These are phyloP conservation scores for Mrakia gelida DNA, from an alignment of 768 basidiomycete species.

Conservation along the genomic window DNA sequence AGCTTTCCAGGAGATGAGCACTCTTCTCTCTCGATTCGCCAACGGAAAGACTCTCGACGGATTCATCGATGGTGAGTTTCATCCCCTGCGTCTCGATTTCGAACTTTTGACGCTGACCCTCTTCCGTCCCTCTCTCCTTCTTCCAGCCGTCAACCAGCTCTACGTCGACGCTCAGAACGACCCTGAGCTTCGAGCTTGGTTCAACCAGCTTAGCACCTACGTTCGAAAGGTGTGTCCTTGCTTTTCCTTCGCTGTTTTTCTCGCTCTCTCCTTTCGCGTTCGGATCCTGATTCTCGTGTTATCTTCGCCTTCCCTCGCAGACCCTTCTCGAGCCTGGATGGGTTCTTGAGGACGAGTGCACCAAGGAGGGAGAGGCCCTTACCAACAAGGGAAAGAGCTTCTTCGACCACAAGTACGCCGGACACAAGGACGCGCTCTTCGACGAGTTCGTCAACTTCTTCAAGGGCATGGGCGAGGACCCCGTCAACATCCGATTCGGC, in stretches of 20 bases:
- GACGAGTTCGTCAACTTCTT: constrained; percentile 71
- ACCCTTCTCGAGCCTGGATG: constrained; percentile 75
- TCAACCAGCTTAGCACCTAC: constrained; percentile 58
- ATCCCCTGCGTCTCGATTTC: no score
- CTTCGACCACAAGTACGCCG: constrained; percentile 68
- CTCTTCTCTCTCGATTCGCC: constrained; percentile 86
- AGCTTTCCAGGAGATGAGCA: constrained; percentile 63
- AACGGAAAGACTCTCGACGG: constrained; percentile 58
- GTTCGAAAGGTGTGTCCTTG: constrained; percentile 50
- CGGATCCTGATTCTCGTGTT: no score
- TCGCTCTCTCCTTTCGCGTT: no score
- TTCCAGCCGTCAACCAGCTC: constrained; percentile 58
- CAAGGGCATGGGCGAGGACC: constrained; percentile 67
- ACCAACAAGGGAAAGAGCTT: constrained; percentile 68
- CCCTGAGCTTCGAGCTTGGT: constrained; percentile 69
- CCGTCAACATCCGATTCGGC: constrained; percentile 51
- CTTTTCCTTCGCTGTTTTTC: no score
- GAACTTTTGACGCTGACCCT: no score
- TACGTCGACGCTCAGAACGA: constrained; percentile 72
- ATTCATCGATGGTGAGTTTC: constrained; percentile 52
- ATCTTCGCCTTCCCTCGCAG: constrained; percentile 18
- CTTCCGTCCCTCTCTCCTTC: no score
- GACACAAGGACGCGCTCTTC: constrained; percentile 77
- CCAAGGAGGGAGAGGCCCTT: constrained; percentile 59
- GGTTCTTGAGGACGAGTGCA: constrained; percentile 73